Base-by-base conservation (phyloP, 257 asterid species). In the Fraxinus pennsylvanica region DNA sequence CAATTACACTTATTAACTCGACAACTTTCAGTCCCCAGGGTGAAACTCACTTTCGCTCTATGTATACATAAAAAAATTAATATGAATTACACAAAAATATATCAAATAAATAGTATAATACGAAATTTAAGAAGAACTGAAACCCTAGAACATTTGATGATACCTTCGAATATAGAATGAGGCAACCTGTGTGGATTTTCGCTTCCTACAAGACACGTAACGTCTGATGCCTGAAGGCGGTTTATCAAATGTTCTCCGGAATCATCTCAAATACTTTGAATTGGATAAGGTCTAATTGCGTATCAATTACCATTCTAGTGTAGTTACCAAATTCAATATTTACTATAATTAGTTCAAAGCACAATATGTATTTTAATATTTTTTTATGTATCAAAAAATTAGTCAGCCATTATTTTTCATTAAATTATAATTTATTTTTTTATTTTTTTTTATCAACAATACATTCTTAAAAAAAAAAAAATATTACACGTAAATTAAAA, bases 1-100 rank as follows among this genome's bases (percentile, higher is more conserved):
- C 91, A 90, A 74, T 63, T 83, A 71, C 88, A 88, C 78, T 68
- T 66, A 22, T 15, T 38, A 84, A 81, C 76, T 85, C 84, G 85
- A 50, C 84, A 69, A 84, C 80, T 85, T 61, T 78, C 88, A 82
- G 89, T 84, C 90, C 90, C 91, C 91, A 83, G 91, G 86, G 88
- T 85, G 85, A 76, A 83, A 85, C 85, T 82, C 86, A 75, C 79
- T 63, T 50, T 74, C 80, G 81, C 86, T 76, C 84, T 81, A 74
- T 70, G 25, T 29, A 61, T 41, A 61, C 30, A n/a, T 52, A 54
- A 45, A 30, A 30, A 22, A 65, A 74, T 81, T 13, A 39, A 79
- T 19, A 47, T 57, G 71, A 50, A 84, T 47, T 57, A 38, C 47
- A n/a, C n/a, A 25, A 1, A 41, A 9, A 72, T 12, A 25, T 80